Base-by-base conservation (phyloP, 768 basidiomycete genomes). In the Gymnopilus junonius region DNA sequence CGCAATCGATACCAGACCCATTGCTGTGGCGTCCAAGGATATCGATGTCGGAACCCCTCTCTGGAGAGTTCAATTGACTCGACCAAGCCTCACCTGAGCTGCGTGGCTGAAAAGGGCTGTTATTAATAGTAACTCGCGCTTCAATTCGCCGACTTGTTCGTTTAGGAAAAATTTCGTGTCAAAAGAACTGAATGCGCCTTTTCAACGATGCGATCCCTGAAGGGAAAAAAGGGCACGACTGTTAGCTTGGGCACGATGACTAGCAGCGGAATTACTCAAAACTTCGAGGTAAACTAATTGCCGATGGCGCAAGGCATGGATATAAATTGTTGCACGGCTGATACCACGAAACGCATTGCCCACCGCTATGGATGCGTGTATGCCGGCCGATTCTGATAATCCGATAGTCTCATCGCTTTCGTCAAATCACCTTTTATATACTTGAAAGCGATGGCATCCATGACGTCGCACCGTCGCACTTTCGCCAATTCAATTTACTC, bases 121-220 rank as follows among this genome's bases (percentile, higher is more conserved):
- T 55, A 55, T 39, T 55, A 55, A 40, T 27, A 39, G 35, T 40
- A 55, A 27, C 39, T 39, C 54, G 25, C 37, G 37, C 37, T 55
- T 55, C 54, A 55, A 40, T 25, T 55, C 54, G 54, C 54, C 54
- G 35, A 27, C 39, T 55, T 40, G 54, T 55, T 55, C 54, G 54
- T 40, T 17, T 55, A 17, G 54, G 54, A 15, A 51, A 51, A 55
- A 37, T 55, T 23, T 35, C 32, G 39, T 25, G n/a, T 25, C 34
- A n/a, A 51, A 40, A 55, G 35, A 51, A 48, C 25, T 25, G 17
- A 15, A 27, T 43, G 35, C 8, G 35, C 10, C 40, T 42, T 5
- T n/a, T 35, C 37, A n/a, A n/a, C 4, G 40, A 6, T 15, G 17
- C 35, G 11, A 35, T 35, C 35, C 35, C 35, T 35, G 11, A 35